Evolutionary conservation across 2,329 filamentous ascomycete genomes (phyloP), one percentile per base, ranked within the genome.

Genomic region (Monosporascus sp.): DNA sequence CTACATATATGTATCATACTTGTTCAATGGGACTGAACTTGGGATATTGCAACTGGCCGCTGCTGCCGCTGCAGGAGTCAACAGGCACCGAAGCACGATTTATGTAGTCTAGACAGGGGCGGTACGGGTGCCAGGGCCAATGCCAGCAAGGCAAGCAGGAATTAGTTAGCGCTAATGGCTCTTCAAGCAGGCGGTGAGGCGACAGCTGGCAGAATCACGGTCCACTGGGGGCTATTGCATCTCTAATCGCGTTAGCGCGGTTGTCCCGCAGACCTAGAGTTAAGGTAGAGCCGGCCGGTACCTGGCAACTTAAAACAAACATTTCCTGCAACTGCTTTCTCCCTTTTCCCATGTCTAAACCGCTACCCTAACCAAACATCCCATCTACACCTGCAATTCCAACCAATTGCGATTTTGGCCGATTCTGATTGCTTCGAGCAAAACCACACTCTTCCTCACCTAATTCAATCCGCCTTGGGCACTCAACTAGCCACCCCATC

Each of bases 381-480:
- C 53, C 48, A 56, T 59, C 57, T 57, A 43, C 50, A 50, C 57
- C 55, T 55, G 56, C 54, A 54, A 50, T 53, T 56, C 52, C 57
- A 60, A 59, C 56, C 60, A 59, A 58, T 61, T 58, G 58, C 57
- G 57, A 56, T 48, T 49, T 46, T 51, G 50, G 55, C 54, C 35
- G 57, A 43, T 57, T 49, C 53, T 36, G 36, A 49, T 47, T 48
- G 50, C 24, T 38, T 52, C 47, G 57, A 51, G 50, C 54, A 50
- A 57, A 52, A 55, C 55, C 18, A 36, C 51, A 48, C 50, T 52
- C 50, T 54, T 37, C 47, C 31, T 47, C 51, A 41, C 31, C 31
- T 11, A 35, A 35, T 35, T 14, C 31, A 35, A 14, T 14, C 31
- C 9, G 31, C 11, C 31, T 14, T 14, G 31, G 9, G 48, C 49